Evolutionary conservation across 148 eudicot genomes (phyloP), one percentile per base, ranked within the genome.

Genomic region (Vaccinium macrocarpon): DNA sequence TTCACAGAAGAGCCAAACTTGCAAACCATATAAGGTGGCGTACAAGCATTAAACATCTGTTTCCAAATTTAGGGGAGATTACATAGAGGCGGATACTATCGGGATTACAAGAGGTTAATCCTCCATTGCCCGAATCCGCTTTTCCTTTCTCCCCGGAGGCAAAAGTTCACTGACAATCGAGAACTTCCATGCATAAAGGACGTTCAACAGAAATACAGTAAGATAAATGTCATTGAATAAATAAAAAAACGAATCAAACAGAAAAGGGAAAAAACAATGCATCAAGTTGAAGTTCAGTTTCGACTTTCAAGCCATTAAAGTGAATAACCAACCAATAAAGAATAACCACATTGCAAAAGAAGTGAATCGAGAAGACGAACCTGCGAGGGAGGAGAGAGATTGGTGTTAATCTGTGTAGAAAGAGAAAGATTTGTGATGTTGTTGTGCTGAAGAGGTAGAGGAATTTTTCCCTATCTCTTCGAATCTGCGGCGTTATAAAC

Each of bases 401-500:
- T 62, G 29, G 29, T 62, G 70, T 62, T 27, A 12, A 23, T 9
- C 25, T 62, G 70, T 62, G 70, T 4, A 35, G 51, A 18, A 4
- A 19, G 79, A 50, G 27, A 72, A 38, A 82, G 62, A 21, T 6
- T 3, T 11, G 29, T 52, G 53, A n/a, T 23, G 8, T 42, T 8
- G 57, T 25, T 23, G 42, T 68, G 61, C 27, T 51, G 83, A 51
- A 50, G 53, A 53, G 66, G 53, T 52, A 53, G 83, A 61, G 82
- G 38, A n/a, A n/a, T 42, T 62, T 79, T 80, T 76, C 83, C 86
- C 86, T 4, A 80, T 62, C 84, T 86, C 86, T 77, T 81, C 86
- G 88, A 82, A 86, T 86, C 84, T 80, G 79, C 76, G 84, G 81
- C 86, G 81, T 15, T 83, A 86, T 55, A 15, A 55, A n/a, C 68